Percentiles rank a stretch among this genome's conserved stretches.
Evolutionary conservation across 805 yeast species (phyloP).

Genomic region (Ogataea allantospora): DNA sequence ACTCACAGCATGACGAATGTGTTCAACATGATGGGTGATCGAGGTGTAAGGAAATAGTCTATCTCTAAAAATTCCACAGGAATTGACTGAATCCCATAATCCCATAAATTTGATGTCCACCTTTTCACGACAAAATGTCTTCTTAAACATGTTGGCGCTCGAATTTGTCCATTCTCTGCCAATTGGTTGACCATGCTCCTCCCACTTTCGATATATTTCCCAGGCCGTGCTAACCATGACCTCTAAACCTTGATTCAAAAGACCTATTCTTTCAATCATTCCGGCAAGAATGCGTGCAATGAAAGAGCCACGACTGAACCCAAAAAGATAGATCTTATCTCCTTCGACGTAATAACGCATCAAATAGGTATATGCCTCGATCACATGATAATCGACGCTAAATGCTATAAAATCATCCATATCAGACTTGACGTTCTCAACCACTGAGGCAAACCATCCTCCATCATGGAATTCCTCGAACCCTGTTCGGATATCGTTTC

Average conservation of each 20-base stretch:
- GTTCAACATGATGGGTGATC: conserved; percentile 48
- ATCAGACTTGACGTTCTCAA: conserved; percentile 15
- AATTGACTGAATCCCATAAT: conserved; percentile 66
- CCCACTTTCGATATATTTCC: conserved; percentile 62
- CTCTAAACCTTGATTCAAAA: conserved; percentile 53
- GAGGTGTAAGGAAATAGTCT: conserved; percentile 58
- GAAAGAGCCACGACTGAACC: conserved; percentile 64
- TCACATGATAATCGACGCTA: conserved; percentile 54
- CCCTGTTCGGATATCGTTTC: conserved; percentile 47
- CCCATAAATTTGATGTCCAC: conserved; percentile 59
- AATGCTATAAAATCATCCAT: conserved; percentile 44
- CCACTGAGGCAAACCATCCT: conserved; percentile 16
- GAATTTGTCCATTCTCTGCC: conserved; percentile 39
- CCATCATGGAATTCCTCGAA: conserved; percentile 25
- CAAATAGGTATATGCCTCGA: conserved; percentile 54
- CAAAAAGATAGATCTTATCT: conserved; percentile 55
- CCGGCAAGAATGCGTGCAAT: conserved; percentile 63
- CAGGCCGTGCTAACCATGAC: conserved; percentile 60
- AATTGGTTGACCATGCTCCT: conserved; percentile 54
- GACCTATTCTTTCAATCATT: conserved; percentile 63
- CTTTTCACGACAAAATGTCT: conserved; percentile 45
- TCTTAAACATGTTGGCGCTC: conserved; percentile 51
- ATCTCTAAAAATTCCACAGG: conserved; percentile 60
- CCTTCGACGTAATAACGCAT: conserved; percentile 48
- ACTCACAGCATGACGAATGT: conserved; percentile 66